Conservation (phyloP, 2,329 filamentous ascomycete species). For the Aspergillus novofumigatus region DNA sequence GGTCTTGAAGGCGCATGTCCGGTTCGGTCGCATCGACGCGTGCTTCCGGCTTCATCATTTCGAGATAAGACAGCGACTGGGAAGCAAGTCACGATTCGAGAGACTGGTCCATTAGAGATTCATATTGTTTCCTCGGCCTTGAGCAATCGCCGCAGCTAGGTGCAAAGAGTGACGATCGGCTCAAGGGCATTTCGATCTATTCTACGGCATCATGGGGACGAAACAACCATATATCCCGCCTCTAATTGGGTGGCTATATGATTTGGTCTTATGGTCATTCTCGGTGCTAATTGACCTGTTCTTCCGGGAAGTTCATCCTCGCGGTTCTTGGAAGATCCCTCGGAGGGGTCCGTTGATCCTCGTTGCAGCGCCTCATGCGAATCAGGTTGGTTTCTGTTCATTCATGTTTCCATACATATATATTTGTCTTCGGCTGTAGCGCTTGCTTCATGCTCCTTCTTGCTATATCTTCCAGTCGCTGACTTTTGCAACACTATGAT, state of each 20-base stretch:
- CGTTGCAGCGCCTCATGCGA: constrained; percentile 93
- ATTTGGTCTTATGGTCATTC: constrained; percentile 48
- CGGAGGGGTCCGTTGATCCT: constrained; percentile 85
- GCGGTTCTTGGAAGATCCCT: constrained; percentile 92
- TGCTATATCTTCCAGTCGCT: constrained; percentile 7
- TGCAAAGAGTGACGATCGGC: background rate
- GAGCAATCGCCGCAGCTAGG: background rate
- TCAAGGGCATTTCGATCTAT: background rate
- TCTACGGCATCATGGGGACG: constrained; percentile 28
- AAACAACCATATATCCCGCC: constrained; percentile 38
- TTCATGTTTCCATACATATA: background rate
- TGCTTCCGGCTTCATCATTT: background rate
- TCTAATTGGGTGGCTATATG: constrained; percentile 49
- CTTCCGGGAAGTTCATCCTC: constrained; percentile 94
- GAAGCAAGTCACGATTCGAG: too few species aligned
- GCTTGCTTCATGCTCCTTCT: background rate
- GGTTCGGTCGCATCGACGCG: background rate
- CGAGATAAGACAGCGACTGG: background rate
- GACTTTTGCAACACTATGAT: background rate
- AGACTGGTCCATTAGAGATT: too few species aligned
- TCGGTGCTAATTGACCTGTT: constrained; percentile 84
- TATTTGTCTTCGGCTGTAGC: background rate
- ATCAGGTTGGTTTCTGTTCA: constrained; percentile 58
- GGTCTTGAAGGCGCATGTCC: background rate
- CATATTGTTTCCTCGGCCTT: background rate